phyloP scores from a whole-genome alignment of 345 rosid genomes.

The Xanthoceras sorbifolium region DNA sequence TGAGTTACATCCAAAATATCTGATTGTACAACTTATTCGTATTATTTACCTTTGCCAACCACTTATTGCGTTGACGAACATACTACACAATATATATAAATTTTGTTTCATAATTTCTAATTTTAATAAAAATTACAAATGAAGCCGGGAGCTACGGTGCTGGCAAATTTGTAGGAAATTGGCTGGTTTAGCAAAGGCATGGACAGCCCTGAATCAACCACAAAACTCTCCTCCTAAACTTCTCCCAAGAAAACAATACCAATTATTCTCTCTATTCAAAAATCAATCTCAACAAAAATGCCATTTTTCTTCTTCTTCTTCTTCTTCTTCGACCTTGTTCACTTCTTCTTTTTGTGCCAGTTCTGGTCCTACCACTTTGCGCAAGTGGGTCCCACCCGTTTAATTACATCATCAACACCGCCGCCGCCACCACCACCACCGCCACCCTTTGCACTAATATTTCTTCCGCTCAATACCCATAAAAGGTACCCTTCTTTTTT shows the following conservation, averaged over 20 bases:
- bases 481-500: slow-evolving; percentile 22
- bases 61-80: no score
- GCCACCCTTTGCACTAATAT: neutral
- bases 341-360: slow-evolving; percentile 14
- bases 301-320: slow-evolving; percentile 15
- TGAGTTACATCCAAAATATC: no score
- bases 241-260: slow-evolving; percentile 11
- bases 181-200: slow-evolving; percentile 34
- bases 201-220: slow-evolving; percentile 10
- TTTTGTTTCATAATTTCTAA: no score
- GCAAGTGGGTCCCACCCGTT: slow-evolving; percentile 13
- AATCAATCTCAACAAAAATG: slow-evolving; percentile 29
- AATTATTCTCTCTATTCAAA: slow-evolving; percentile 29
- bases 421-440: slow-evolving; percentile 16
- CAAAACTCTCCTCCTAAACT: slow-evolving; percentile 19
- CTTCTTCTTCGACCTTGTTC: slow-evolving; percentile 19
- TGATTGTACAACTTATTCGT: no score
- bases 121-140: no score
- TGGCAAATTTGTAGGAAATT: slow-evolving; percentile 44
- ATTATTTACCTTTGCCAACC: no score
- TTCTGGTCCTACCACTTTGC: slow-evolving; percentile 28
- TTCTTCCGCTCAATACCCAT: slow-evolving; percentile 23
- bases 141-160: slow-evolving; percentile 19
- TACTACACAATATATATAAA: no score
- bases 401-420: slow-evolving; percentile 18